Percentiles rank a stretch among this genome's conserved stretches.
Evolutionary conservation across 768 basidiomycete genomes (phyloP).

Genomic region (Xerocomus spinulosus): DNA sequence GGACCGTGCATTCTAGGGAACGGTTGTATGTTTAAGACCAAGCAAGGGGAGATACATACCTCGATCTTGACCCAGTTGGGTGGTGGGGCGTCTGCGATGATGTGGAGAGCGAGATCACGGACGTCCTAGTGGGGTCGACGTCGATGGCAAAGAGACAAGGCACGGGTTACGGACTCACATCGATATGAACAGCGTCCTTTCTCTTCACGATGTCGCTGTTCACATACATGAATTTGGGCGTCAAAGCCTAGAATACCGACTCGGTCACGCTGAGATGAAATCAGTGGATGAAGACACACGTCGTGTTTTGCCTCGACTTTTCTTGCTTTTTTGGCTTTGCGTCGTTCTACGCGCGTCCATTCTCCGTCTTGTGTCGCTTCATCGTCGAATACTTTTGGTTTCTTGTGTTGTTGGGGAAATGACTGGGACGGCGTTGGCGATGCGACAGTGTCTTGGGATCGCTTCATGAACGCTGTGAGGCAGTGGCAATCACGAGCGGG

Average conservation of each 20-base stretch:
- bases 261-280: not conserved
- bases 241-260: conserved; percentile 7
- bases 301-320: conserved; percentile 55
- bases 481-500: not conserved
- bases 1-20: conserved; percentile 57
- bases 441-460: conserved; percentile 20
- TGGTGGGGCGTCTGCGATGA: conserved; percentile 77
- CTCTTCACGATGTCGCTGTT: conserved; percentile 70
- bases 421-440: conserved; percentile 14
- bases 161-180: conserved; percentile 45
- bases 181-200: conserved; percentile 72
- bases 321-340: conserved; percentile 65
- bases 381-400: conserved; percentile 32
- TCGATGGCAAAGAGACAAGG: not conserved
- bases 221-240: conserved; percentile 78
- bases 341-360: conserved; percentile 71
- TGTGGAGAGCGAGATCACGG: conserved; percentile 78
- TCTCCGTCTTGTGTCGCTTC: conserved; percentile 31
- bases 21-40: not conserved
- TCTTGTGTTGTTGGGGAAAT: conserved; percentile 33
- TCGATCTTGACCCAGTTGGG: conserved; percentile 85
- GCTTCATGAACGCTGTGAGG: conserved; percentile 27
- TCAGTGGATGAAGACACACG: conserved; percentile 43
- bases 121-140: conserved; percentile 62
- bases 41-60: conserved; percentile 37